Evolutionary conservation across 1,284 basidiomycete species (phyloP).

Genomic region (Ustilago sp.): DNA sequence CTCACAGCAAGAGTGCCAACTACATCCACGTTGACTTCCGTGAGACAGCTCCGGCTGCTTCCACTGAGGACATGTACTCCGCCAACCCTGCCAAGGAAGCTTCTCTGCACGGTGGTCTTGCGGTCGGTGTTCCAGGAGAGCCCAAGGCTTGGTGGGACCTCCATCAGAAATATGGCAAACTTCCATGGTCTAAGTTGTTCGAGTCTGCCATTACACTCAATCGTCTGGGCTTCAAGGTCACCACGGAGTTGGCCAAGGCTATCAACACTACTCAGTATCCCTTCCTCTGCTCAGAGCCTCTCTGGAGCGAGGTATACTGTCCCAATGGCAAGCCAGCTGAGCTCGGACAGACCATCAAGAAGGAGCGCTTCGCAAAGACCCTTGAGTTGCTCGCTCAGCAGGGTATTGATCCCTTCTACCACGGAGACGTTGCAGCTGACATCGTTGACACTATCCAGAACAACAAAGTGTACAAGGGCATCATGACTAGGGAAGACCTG

Average conservation of each 20-base stretch:
- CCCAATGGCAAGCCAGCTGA: slow-evolving; percentile 54
- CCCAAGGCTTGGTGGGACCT: slow-evolving; percentile 67
- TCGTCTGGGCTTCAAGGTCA: slow-evolving; percentile 64
- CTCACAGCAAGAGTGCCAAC: slow-evolving; percentile 44
- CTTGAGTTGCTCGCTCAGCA: slow-evolving; percentile 51
- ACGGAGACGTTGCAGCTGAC: slow-evolving; percentile 55
- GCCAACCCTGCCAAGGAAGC: slow-evolving; percentile 37
- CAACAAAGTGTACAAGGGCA: slow-evolving; percentile 61
- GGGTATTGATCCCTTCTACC: slow-evolving; percentile 62
- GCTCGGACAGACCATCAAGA: slow-evolving; percentile 61
- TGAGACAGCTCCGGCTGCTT: slow-evolving; percentile 70
- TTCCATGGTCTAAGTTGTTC: slow-evolving; percentile 66
- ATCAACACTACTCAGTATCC: slow-evolving; percentile 43
- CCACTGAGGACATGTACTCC: slow-evolving; percentile 69
- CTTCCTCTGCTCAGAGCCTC: slow-evolving; percentile 63
- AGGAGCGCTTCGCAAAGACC: slow-evolving; percentile 52
- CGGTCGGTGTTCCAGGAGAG: slow-evolving; percentile 69
- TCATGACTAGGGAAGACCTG: slow-evolving; percentile 61
- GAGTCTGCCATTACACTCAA: slow-evolving; percentile 65
- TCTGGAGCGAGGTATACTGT: slow-evolving; percentile 61
- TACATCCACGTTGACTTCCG: slow-evolving; percentile 71
- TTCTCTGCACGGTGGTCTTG: slow-evolving; percentile 58
- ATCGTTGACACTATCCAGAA: slow-evolving; percentile 57
- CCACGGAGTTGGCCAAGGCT: slow-evolving; percentile 53
- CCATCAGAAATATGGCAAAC: slow-evolving; percentile 64